These are phyloP conservation scores for Neocatenulostroma microsporum DNA, from an alignment of 2,329 filamentous ascomycete species.

Conservation along the genomic window DNA sequence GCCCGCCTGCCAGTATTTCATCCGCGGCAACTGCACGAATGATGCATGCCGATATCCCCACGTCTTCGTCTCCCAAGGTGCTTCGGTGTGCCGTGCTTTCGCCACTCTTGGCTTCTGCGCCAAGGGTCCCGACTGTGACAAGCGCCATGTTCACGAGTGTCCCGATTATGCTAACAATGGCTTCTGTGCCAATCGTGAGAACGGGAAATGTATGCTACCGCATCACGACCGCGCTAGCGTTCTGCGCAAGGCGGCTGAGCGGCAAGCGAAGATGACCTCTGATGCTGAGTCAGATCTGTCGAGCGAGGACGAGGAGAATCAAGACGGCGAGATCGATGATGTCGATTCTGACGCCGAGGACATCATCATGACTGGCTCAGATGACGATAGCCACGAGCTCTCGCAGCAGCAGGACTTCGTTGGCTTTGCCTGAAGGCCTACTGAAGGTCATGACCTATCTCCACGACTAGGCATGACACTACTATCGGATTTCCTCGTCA, in stretches of 20 bases:
- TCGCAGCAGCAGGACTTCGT: constrained; percentile 49
- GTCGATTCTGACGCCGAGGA: constrained; percentile 19
- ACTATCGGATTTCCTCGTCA: no score
- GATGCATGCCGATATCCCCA: constrained; percentile 80
- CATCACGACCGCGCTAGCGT: constrained; percentile 85
- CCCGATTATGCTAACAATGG: constrained; percentile 92
- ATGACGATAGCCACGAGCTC: constrained; percentile 39
- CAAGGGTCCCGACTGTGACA: constrained; percentile 65
- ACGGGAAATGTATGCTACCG: constrained; percentile 64
- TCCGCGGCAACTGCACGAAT: constrained; percentile 84
- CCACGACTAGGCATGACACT: no score
- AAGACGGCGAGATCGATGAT: constrained; percentile 52
- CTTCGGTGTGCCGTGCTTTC: constrained; percentile 76
- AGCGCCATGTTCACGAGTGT: constrained; percentile 80
- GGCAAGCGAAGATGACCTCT: constrained; percentile 31
- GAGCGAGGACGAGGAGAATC: constrained; percentile 65
- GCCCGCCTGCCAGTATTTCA: constrained; percentile 82
- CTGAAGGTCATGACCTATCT: no score
- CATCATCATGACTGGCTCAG: constrained; percentile 28
- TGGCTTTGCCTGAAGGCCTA: constrained; percentile 30
- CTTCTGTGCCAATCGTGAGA: constrained; percentile 60
- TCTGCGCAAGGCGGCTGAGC: constrained; percentile 52
- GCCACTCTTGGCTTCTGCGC: constrained; percentile 83
- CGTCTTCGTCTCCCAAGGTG: constrained; percentile 65
- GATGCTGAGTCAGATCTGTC: constrained; percentile 52